Evolutionary conservation across 305 asterid genomes (phyloP).

Genomic region (Fraxinus sp.): DNA sequence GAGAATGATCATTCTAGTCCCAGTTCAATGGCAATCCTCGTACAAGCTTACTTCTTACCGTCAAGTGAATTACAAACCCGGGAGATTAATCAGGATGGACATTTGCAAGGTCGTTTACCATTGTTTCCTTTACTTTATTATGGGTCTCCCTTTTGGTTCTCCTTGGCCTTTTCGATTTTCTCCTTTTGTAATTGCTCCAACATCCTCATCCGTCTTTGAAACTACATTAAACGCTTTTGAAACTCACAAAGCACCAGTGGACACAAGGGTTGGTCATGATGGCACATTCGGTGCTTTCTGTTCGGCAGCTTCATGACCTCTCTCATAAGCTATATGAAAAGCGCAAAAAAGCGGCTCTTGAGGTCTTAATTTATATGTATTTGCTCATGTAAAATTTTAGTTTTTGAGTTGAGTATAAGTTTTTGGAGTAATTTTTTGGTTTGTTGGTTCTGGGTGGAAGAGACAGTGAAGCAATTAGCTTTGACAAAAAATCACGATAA

Average conservation of each 20-base stretch:
- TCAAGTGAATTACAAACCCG: slow-evolving; percentile 3
- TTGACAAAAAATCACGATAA: slow-evolving; percentile 67
- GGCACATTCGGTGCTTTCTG: slow-evolving; percentile 42
- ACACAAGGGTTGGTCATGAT: slow-evolving; percentile 43
- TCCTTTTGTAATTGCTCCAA: slow-evolving; percentile 43
- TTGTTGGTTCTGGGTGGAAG: slow-evolving; percentile 75
- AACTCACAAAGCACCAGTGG: slow-evolving; percentile 54
- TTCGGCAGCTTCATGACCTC: slow-evolving; percentile 31
- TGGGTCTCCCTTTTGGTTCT: slow-evolving; percentile 30
- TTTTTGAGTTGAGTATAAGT: background rate
- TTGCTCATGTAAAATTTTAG: background rate
- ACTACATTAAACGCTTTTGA: slow-evolving; percentile 36
- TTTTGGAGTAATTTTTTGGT: slow-evolving; percentile 13
- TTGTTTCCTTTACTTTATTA: slow-evolving; percentile 23
- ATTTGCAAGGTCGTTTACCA: slow-evolving; percentile 30
- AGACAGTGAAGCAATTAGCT: slow-evolving; percentile 82
- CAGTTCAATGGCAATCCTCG: slow-evolving; percentile 1
- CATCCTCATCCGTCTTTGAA: slow-evolving; percentile 51
- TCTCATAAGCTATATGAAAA: background rate
- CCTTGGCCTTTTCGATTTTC: slow-evolving; percentile 41
- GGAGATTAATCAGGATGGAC: slow-evolving; percentile 34
- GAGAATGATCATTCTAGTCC: background rate
- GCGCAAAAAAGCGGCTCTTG: slow-evolving; percentile 43
- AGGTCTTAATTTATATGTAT: slow-evolving; percentile 46
- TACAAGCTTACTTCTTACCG: slow-evolving; percentile 15